Evolutionary conservation across 140 eudicot genomes (phyloP).

Genomic region (Bidens hawaiensis): DNA sequence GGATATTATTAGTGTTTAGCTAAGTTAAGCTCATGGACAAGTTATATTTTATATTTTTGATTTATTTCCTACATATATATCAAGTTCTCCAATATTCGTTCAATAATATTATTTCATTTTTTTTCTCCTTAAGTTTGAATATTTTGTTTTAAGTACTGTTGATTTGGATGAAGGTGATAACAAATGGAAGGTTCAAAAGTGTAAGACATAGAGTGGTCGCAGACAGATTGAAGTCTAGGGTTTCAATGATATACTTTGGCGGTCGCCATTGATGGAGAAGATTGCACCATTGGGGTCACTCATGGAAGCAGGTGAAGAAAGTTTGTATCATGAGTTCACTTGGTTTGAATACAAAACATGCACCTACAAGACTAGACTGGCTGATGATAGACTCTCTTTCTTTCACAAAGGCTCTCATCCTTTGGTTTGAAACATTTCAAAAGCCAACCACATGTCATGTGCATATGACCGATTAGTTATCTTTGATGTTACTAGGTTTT

Average conservation of each 20-base stretch:
- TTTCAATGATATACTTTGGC: conserved; percentile 76
- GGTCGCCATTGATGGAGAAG: conserved; percentile 58
- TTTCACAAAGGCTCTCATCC: conserved; percentile 32
- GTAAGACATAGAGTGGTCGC: conserved; percentile 64
- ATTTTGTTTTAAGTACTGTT: neutral
- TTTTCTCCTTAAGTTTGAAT: too few relatives aligned
- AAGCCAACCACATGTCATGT: conserved; percentile 3
- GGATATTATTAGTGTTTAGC: too few relatives aligned
- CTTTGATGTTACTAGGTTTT: neutral
- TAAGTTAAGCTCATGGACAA: too few relatives aligned
- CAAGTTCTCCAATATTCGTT: too few relatives aligned
- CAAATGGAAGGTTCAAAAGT: conserved; percentile 73
- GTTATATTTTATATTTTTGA: too few relatives aligned
- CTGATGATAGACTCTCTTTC: conserved; percentile 45
- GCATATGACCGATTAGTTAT: neutral
- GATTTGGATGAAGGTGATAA: conserved; percentile 56
- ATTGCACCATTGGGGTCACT: conserved; percentile 50
- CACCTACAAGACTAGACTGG: conserved; percentile 49
- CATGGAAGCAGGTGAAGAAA: conserved; percentile 62
- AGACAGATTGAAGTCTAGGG: conserved; percentile 36
- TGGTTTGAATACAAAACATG: conserved; percentile 70
- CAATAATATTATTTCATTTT: too few relatives aligned
- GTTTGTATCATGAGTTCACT: conserved; percentile 74
- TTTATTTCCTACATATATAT: too few relatives aligned
- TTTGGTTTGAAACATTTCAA: neutral